Percentiles rank a stretch among this genome's conserved stretches.
Evolutionary conservation across 176 grass and related monocot genomes (phyloP).

Genomic region (Puccinellia tenuiflora): DNA sequence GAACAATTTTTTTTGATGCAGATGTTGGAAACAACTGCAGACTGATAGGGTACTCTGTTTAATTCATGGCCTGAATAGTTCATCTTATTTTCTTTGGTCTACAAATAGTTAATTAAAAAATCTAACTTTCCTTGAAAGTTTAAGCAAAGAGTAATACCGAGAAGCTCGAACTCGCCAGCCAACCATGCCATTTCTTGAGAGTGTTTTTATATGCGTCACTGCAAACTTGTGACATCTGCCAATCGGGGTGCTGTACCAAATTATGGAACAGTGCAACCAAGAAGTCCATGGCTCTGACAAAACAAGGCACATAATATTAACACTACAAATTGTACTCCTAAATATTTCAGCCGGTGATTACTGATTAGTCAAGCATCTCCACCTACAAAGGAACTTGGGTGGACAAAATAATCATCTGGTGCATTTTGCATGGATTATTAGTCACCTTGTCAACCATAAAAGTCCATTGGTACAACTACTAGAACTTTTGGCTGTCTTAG

Average conservation of each 20-base stretch:
- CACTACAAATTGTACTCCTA: neutral
- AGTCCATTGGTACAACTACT: constrained; percentile 72
- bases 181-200: constrained; percentile 83
- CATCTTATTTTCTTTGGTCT: neutral
- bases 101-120: neutral
- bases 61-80: neutral
- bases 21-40: neutral
- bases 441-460: constrained; percentile 79
- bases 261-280: constrained; percentile 67
- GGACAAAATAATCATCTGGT: too few species aligned
- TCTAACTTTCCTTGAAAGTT: neutral
- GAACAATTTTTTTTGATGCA: too few species aligned
- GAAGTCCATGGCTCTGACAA: constrained; percentile 73
- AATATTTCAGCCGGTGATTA: neutral
- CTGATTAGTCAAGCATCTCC: neutral
- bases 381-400: neutral
- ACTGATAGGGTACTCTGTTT: neutral
- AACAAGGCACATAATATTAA: neutral
- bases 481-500: constrained; percentile 75
- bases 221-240: constrained; percentile 69
- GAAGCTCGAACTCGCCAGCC: constrained; percentile 80
- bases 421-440: neutral
- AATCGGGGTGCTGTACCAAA: constrained; percentile 57
- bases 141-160: constrained; percentile 42
- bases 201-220: constrained; percentile 69